These are phyloP conservation scores for Zea luxurians DNA, from an alignment of 176 grass and related monocot species.

Conservation along the genomic window DNA sequence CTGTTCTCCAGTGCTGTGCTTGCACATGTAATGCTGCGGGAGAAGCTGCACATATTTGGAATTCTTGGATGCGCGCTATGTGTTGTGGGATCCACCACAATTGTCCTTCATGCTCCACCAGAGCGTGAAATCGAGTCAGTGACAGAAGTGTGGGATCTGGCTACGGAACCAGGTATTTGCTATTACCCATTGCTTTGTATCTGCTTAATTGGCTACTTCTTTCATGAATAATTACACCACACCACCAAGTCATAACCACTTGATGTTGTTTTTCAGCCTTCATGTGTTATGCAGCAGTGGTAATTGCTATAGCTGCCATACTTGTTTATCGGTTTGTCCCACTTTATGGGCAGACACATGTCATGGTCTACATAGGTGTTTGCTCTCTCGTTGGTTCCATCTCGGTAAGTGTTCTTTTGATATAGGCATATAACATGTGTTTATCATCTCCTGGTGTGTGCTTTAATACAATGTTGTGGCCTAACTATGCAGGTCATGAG, in stretches of 20 bases:
- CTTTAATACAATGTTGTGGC: background rate
- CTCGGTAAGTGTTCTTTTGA: conserved; percentile 53
- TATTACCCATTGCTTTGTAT: conserved; percentile 23
- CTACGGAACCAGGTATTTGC: conserved; percentile 76
- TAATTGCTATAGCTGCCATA: conserved; percentile 53
- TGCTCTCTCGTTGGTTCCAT: conserved; percentile 90
- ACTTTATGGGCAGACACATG: conserved; percentile 77
- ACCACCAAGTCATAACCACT: background rate
- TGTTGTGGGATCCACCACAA: conserved; percentile 82
- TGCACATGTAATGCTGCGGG: conserved; percentile 68
- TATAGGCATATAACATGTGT: background rate
- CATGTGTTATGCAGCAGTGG: conserved; percentile 59
- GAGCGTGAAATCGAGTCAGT: conserved; percentile 81
- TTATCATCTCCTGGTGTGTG: conserved; percentile 9
- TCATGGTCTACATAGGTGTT: conserved; percentile 90
- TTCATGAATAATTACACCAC: conserved; percentile 1
- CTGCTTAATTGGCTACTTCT: conserved; percentile 6
- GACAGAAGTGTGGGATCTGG: conserved; percentile 75
- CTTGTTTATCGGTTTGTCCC: conserved; percentile 72
- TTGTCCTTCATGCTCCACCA: conserved; percentile 86
- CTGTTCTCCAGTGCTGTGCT: conserved; percentile 55
- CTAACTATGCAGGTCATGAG: conserved; percentile 75
- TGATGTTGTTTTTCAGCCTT: conserved; percentile 55
- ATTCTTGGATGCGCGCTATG: conserved; percentile 75
- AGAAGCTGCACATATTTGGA: conserved; percentile 81